Evolutionary conservation across 2,329 filamentous ascomycete species (phyloP).

Genomic region (Hypoxylon sp.): DNA sequence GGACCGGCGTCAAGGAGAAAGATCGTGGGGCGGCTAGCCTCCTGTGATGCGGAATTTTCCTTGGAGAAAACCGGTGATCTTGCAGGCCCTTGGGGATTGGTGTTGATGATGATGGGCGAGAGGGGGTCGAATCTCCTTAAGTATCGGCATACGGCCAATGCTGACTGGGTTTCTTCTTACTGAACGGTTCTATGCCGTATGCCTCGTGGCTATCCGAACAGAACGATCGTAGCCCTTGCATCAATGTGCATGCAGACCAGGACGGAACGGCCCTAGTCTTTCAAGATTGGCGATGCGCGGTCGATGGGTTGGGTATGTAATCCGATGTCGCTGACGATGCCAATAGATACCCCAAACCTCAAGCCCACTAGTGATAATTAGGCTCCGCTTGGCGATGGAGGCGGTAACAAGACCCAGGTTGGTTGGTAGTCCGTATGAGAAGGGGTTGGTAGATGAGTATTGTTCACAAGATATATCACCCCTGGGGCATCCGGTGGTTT

Average conservation of each 20-base stretch:
- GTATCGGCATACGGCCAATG: slow-evolving; percentile 2
- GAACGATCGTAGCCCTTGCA: slow-evolving; percentile 38
- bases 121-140: slow-evolving; percentile 15
- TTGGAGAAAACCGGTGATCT: slow-evolving; percentile 19
- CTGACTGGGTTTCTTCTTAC: slow-evolving; percentile 3
- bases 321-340: slow-evolving; percentile 41
- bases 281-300: slow-evolving; percentile 34
- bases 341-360: slow-evolving; percentile 26
- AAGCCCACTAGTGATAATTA: slow-evolving; percentile 25
- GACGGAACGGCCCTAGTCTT: slow-evolving; percentile 36
- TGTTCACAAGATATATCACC: not conserved
- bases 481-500: not conserved
- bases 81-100: slow-evolving; percentile 4
- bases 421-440: slow-evolving; percentile 6
- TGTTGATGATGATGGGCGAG: slow-evolving; percentile 12
- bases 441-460: not conserved
- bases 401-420: slow-evolving; percentile 5
- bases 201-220: slow-evolving; percentile 30
- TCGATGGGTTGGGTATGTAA: slow-evolving; percentile 36
- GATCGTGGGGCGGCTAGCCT: slow-evolving; percentile 22
- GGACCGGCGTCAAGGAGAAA: slow-evolving; percentile 18
- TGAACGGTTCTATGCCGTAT: slow-evolving; percentile 14
- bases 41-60: slow-evolving; percentile 11
- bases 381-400: slow-evolving; percentile 20
- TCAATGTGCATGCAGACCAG: slow-evolving; percentile 30